Base-by-base conservation (phyloP, 306 rosid species). In the Lablab purpureus region DNA sequence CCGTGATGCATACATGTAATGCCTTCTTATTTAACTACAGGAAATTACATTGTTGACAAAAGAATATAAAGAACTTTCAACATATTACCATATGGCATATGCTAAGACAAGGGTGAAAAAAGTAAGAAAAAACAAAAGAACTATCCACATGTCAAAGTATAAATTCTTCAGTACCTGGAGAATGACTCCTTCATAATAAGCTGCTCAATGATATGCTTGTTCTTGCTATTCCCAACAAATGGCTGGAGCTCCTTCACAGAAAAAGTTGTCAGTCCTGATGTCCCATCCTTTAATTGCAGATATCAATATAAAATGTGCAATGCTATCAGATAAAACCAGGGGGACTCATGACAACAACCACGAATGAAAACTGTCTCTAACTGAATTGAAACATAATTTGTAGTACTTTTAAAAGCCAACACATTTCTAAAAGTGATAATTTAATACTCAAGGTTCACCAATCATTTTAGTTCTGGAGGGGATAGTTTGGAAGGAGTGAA, bases 171-270 rank as follows among this genome's bases (percentile, higher is more conserved):
- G 68, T 84, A 96, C 99, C 99, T 91, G 7, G 97, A 89, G 89
- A 93, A 96, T 67, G 93, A 89, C 85, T 91, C 97, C 78, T 84
- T 88, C 94, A 82, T 82, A 58, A 96, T 80, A 67, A 91, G 88
- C 84, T 83, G 88, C 79, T 90, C 98, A 70, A 96, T 91, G 65
- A 69, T 21, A 68, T 34, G 79, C 88, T 86, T 93, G 79, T 67
- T 87, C 67, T 90, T 83, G 49, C 70, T 81, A 81, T 81, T 85
- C 72, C 81, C 82, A 71, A 28, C 64, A 75, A 65, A 67, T 36
- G 82, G 74, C 58, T 84, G 88, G 75, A 84, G 80, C 67, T 84
- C 89, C 88, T 86, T 76, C 78, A 65, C 27, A 64, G 69, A 70
- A 65, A 50, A 60, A 72, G 54, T 58, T 62, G 76, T 69, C 72